phyloP scores from a whole-genome alignment of 75 land plant genomes.

The Larix kaempferi region DNA sequence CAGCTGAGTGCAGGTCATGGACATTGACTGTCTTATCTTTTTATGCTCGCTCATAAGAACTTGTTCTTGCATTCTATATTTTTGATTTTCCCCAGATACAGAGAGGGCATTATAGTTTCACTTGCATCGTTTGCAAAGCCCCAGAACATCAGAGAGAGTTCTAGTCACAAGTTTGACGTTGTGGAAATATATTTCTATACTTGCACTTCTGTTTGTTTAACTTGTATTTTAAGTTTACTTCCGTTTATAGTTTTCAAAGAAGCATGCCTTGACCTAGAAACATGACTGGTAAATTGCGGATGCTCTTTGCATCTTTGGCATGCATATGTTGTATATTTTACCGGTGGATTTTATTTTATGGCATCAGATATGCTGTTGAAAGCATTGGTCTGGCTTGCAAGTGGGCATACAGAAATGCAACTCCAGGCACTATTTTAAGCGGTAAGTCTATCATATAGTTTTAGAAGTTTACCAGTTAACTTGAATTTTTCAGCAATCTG shows the following conservation, averaged over 20 bases:
- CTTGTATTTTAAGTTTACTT: neutral
- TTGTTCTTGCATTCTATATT: too few relatives aligned
- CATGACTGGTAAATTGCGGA: neutral
- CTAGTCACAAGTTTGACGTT: neutral
- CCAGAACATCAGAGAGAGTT: too few relatives aligned
- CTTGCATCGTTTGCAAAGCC: too few relatives aligned
- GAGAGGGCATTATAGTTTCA: too few relatives aligned
- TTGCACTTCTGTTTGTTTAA: neutral
- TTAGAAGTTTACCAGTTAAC: too few relatives aligned
- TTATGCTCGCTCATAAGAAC: too few relatives aligned
- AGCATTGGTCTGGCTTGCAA: slow-evolving; percentile 58
- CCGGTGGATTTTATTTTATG: neutral
- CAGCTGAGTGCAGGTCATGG: too few relatives aligned
- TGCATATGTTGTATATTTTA: neutral
- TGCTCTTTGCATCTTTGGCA: neutral
- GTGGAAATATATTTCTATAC: neutral
- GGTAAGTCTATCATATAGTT: slow-evolving; percentile 26
- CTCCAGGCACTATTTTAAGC: slow-evolving; percentile 43
- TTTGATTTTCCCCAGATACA: too few relatives aligned
- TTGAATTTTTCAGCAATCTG: neutral
- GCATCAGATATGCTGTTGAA: slow-evolving; percentile 65
- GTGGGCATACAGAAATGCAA: slow-evolving; percentile 69
- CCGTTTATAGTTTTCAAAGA: neutral
- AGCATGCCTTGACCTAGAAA: neutral
- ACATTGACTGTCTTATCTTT: too few relatives aligned